A percentile compares a stretch with the other conserved stretches of the same genome.
These are phyloP conservation scores for Paxillus involutus DNA, from an alignment of 768 basidiomycete species.

Conservation along the genomic window DNA sequence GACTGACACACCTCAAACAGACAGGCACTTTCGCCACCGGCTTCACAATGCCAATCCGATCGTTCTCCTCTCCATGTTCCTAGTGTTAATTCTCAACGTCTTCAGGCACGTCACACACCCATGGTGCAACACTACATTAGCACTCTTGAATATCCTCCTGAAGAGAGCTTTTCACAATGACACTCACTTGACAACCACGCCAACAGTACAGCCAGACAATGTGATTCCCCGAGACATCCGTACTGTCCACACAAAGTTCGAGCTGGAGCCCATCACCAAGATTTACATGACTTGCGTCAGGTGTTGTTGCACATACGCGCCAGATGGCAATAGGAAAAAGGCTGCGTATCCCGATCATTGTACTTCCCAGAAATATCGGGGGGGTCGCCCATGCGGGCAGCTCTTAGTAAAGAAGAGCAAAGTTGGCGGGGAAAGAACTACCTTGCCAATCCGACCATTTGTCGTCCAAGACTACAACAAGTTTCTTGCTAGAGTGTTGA, in stretches of 20 bases:
- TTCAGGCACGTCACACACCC: constrained; percentile 1
- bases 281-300: constrained; percentile 25
- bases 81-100: constrained; percentile 1
- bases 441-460: constrained; percentile 13
- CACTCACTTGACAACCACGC: background rate
- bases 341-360: constrained; percentile 20
- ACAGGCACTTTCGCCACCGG: too few species aligned
- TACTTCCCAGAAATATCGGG: constrained; percentile 9
- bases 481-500: constrained; percentile 29
- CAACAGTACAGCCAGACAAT: background rate
- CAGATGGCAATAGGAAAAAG: background rate
- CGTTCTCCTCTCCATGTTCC: constrained; percentile 1
- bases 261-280: constrained; percentile 16
- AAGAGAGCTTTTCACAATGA: background rate
- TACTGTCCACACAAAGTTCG: constrained; percentile 15
- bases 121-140: constrained; percentile 1
- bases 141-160: background rate
- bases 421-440: background rate
- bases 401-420: background rate
- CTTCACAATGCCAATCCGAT: constrained; percentile 2
- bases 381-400: constrained; percentile 5
- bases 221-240: constrained; percentile 6
- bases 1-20: too few species aligned
- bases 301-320: constrained; percentile 25
- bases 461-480: constrained; percentile 28